Base-by-base conservation (phyloP, 2,329 filamentous ascomycete genomes). In the Westerdykella sp. region DNA sequence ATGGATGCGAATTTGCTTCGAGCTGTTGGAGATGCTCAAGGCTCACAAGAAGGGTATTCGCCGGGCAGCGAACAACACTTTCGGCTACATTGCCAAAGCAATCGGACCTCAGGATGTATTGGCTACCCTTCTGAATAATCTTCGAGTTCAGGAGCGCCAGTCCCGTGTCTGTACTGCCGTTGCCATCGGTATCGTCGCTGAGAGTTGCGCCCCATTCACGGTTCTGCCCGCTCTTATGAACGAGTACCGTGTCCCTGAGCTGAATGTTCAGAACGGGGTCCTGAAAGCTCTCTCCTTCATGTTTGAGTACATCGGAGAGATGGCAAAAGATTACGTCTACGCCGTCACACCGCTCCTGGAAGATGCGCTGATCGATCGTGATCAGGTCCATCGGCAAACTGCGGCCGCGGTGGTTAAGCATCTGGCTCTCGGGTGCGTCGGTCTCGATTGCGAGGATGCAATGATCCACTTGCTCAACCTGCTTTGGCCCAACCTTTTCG, bases 1-100 rank as follows among this genome's bases (percentile, higher is more conserved):
- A 70, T 98, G 93, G 93, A 98, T 98, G 94, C 84, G 93, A 65
- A 98, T 98, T 66, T 98, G 93, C 72, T 98, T 98, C 69, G 93
- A 98, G 73, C 76, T 98, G 42, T 81, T 98, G 23, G 93, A 98
- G 70, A 98, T 98, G 93, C 80, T 98, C 60, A 98, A 98, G 71
- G 93, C 93, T 6, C 93, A 98, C 76, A 98, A 98, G 73, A 98
- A 98, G 77, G 94, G 93, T 53, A 98, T 98, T 56, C 86, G 93
- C 53, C 85, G 93, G 68, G 93, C 93, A 16, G 94, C 93, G 57
- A 98, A 98, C 79, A 98, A 98, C 74, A 98, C 93, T 0, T 98
- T 98, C 60, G 93, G 93, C 67, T 98, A 96, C 77, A 98, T 98
- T 60, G 93, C 93, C 65, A 98, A 98, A 72, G 93, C 93, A 47